Evolutionary conservation across 192 early-diverging fungal genomes (phyloP), one percentile per base, ranked within the genome.

Genomic region (Glomus cerebriforme): DNA sequence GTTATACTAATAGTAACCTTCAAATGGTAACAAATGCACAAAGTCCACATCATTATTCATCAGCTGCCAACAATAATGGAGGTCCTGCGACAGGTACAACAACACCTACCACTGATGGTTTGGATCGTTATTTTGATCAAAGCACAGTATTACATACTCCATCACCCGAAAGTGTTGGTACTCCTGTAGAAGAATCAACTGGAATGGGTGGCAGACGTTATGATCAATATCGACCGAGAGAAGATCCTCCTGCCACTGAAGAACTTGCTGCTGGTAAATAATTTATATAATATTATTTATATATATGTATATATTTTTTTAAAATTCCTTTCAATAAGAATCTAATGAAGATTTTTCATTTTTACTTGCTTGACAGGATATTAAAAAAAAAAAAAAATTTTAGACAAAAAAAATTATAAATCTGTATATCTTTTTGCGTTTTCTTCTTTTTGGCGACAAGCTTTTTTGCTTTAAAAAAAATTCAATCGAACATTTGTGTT

Each of bases 21-120:
- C 76, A 77, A 22, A 45, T 77, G 65, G 76, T 77, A 19, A 77
- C 76, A 19, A 77, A 77, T 49, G 76, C 76, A 10, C 76, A 77
- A 32, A 77, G 76, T 77, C 43, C 63, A 22, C 63, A 66, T 32
- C 31, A 54, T 54, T 66, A 59, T 15, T 59, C 73, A 74, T 59
- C 73, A 27, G 39, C 73, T 27, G 9, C 26, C 26, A 34, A 27
- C 19, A 74, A 74, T 27, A 45, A 35, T 26, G 35, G 35, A 17
- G 73, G 73, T 74, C 54, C 73, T 58, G 73, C 73, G 1, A 77
- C 63, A 9, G 76, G 63, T 29, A 77, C 63, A 1, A 77, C 63
- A 67, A 66, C 60, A 66, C 75, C 63, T 24, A 67, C 62, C 1
- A 77, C 59, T 22, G 76, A 77, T 13, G 76, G 63, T 32, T 45